Conservation (phyloP, 169 alveolate genomes). For the Sarcocystis neurona region DNA sequence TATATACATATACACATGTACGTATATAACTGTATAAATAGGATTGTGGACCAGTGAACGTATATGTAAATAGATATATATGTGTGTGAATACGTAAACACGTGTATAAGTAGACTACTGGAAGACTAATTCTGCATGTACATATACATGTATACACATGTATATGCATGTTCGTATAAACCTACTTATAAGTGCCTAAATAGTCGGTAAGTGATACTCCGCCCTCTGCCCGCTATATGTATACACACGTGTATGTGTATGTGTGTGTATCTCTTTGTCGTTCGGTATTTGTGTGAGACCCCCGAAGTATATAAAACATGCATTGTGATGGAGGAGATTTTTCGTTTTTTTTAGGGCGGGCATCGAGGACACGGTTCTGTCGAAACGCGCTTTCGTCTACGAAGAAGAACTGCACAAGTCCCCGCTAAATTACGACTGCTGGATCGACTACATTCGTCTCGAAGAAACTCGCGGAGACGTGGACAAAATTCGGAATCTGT, state of each 20-base stretch:
- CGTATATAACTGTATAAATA: background rate
- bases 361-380: slow-evolving; percentile 80
- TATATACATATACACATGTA: background rate
- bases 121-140: no score
- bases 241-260: background rate
- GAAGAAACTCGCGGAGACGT: slow-evolving; percentile 88
- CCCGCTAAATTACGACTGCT: slow-evolving; percentile 91
- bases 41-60: no score
- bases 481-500: slow-evolving; percentile 86
- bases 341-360: slow-evolving; percentile 10
- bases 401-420: slow-evolving; percentile 80
- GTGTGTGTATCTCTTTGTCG: background rate
- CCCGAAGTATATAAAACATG: background rate
- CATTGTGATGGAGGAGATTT: background rate
- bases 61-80: background rate
- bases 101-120: background rate
- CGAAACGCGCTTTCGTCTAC: slow-evolving; percentile 82
- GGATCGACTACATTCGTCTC: slow-evolving; percentile 95
- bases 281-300: background rate
- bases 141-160: background rate
- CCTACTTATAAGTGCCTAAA: no score
- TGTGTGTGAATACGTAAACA: background rate
- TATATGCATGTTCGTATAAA: background rate
- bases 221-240: background rate
- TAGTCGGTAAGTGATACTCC: no score